Conservation (phyloP, 371 early-diverging fungal genomes). For the Nematocida homosporus region DNA sequence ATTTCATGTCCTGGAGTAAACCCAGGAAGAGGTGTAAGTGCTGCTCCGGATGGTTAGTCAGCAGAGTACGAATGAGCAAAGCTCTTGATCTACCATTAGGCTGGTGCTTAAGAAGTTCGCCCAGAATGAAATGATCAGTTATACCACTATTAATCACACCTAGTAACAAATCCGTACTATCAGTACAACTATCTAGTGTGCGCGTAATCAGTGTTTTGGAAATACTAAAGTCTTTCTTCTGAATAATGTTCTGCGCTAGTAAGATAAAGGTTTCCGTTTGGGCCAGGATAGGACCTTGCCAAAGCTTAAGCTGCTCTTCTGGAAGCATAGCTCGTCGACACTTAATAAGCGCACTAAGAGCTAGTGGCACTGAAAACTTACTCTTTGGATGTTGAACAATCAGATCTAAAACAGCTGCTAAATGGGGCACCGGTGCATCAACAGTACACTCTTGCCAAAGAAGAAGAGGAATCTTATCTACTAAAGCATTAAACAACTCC, state of each 20-base stretch:
- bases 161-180: neutral
- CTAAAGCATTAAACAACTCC: neutral
- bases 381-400: no score
- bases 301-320: neutral
- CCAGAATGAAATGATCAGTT: neutral
- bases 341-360: neutral
- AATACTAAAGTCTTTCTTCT: neutral
- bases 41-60: neutral
- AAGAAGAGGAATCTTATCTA: neutral
- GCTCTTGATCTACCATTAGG: neutral
- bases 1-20: conserved; percentile 37
- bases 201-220: neutral
- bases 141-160: neutral
- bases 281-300: conserved; percentile 4
- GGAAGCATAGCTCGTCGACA: neutral
- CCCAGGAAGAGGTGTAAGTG: neutral
- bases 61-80: conserved; percentile 2
- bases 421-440: neutral
- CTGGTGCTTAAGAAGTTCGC: neutral
- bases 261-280: neutral
- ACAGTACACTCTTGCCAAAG: neutral
- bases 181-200: neutral
- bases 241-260: neutral
- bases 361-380: neutral
- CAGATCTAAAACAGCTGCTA: neutral